Evolutionary conservation across 163 green algal genomes (phyloP).

Genomic region (Scenedesmus sp.): DNA sequence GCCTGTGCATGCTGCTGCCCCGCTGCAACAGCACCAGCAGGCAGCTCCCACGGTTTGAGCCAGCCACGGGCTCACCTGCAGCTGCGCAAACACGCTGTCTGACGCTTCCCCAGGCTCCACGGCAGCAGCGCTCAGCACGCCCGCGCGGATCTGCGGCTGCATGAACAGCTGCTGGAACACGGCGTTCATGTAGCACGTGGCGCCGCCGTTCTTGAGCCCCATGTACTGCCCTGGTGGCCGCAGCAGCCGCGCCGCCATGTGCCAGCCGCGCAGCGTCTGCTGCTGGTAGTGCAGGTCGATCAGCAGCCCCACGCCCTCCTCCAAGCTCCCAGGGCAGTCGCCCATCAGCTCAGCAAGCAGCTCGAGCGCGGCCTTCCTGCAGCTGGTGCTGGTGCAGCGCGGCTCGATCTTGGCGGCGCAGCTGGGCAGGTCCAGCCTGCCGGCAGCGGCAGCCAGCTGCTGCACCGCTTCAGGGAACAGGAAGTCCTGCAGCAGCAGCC

Average conservation of each 20-base stretch:
- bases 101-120: constrained; percentile 61
- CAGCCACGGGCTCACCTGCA: constrained; percentile 76
- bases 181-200: constrained; percentile 99
- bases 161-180: constrained; percentile 98
- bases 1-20: constrained; percentile 23
- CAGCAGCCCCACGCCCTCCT: constrained; percentile 65
- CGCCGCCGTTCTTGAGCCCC: constrained; percentile 90
- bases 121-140: constrained; percentile 72
- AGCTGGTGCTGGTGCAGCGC: background rate
- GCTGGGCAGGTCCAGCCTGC: background rate
- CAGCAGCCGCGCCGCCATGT: background rate
- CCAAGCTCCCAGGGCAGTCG: constrained; percentile 61
- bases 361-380: constrained; percentile 64
- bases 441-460: constrained; percentile 10
- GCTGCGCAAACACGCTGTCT: constrained; percentile 82
- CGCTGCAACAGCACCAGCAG: background rate
- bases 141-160: constrained; percentile 83
- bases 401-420: constrained; percentile 9
- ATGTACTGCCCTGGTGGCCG: constrained; percentile 64
- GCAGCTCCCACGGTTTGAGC: too few species aligned
- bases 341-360: constrained; percentile 74
- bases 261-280: background rate
- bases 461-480: constrained; percentile 70
- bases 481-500: constrained; percentile 67
- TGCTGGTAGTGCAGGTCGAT: constrained; percentile 62